Evolutionary conservation across 129 eudicot genomes (phyloP), one percentile per base, ranked within the genome.

Genomic region (Solidago caesia): DNA sequence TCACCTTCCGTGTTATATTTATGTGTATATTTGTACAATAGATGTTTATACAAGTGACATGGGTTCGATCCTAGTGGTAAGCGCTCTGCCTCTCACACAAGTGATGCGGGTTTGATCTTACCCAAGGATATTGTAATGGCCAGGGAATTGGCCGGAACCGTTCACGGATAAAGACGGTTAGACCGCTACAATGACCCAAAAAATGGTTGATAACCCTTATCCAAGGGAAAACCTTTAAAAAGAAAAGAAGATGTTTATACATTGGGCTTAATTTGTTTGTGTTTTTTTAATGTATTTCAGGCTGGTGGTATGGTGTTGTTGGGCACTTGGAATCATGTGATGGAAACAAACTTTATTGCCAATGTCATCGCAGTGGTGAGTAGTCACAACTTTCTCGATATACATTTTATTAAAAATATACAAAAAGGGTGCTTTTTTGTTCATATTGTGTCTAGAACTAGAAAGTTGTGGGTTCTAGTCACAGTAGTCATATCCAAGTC

Each of bases 271-370:
- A 7, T 25, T 26, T 5, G 26, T 21, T 69, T 25, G 14, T 5
- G 26, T 21, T 69, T 77, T 74, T 65, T 41, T 44, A 48, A 77
- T 82, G 83, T 59, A 58, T 73, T 76, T 70, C 87, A 93, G 98
- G 98, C 29, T 93, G 98, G 98, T 93, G 98, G 98, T 93, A 88
- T 85, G 98, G 98, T 75, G 89, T 86, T 75, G 91, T 90, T 80
- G 97, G 96, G 53, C 98, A 93, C 87, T 83, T 83, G 77, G 93
- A 91, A 70, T 84, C 89, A 55, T 93, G 98, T 77, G 77, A 74
- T 58, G 85, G 89, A 75, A 83, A 79, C 84, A 53, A 86, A 73
- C 85, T 79, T 79, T 75, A 83, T 82, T 93, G 98, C 87, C 85
- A 77, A 51, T 93, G 98, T 77, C 91, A 85, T 77, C 77, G 72